Base-by-base conservation (phyloP, 164 flowering plant genomes). In the Umbilicus rupestris region DNA sequence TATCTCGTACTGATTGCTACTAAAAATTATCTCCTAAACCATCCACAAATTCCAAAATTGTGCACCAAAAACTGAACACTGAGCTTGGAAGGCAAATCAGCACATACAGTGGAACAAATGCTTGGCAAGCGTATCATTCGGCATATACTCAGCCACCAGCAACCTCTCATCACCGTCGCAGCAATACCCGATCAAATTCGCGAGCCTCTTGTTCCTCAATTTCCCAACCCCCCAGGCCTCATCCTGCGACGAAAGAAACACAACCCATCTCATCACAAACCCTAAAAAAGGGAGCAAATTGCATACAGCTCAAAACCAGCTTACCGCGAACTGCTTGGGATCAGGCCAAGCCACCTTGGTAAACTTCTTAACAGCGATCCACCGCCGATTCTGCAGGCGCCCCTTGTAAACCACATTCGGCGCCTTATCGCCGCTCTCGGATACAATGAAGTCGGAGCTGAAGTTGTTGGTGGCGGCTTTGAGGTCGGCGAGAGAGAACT, bases 61-160 rank as follows among this genome's bases (percentile, higher is more conserved):
- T 42, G 39, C 33, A 26, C 7, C 24, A 17, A 19, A 67, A n/a
- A n/a, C n/a, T n/a, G n/a, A n/a, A n/a, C 26, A 20, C 33, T 28
- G 8, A 37, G 28, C 3, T 42, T n/a, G n/a, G n/a, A n/a, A n/a
- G n/a, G n/a, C n/a, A n/a, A 2, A 58, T 15, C 20, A 60, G 33
- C 26, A 66, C 90, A 62, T 83, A 95, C 99, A 95, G 80, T 95
- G 99, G 69, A 95, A 95, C 10, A 95, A 82, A 87, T 95, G 97
- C 73, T 88, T 95, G 10, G 99, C 88, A 45, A 95, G 94, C 3
- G 97, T 95, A 70, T 95, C 96, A 59, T 92, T 88, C 17, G 93
- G 92, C 99, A 95, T 95, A 75, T 77, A 95, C 78, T 95, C 97
- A 0, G 99, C 99, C 63, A 92, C 92, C 20, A 95, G 86, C 69